phyloP scores from a whole-genome alignment of 306 rosid species.

The Gynostemma pentaphyllum region DNA sequence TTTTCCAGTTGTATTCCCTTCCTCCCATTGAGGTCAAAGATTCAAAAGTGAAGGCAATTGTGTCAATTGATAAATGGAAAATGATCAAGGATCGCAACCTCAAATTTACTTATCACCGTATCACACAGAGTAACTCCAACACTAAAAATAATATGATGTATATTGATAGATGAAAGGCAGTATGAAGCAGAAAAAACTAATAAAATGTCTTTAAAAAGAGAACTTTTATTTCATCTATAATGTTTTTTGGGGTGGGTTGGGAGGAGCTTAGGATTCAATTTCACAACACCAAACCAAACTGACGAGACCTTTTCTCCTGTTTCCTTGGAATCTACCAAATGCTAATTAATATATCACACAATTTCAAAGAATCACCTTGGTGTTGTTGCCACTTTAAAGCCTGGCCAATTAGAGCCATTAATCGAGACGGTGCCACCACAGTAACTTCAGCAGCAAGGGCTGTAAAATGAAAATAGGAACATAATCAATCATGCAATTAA shows the following conservation, averaged over 20 bases:
- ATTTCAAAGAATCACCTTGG: constrained; percentile 47
- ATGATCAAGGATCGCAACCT: no score
- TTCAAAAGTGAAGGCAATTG: no score
- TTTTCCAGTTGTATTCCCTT: no score
- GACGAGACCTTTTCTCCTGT: not conserved
- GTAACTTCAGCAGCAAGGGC: constrained; percentile 91
- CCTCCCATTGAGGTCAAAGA: no score
- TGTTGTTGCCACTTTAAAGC: constrained; percentile 99
- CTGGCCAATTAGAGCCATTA: constrained; percentile 96
- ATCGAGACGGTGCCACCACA: constrained; percentile 93
- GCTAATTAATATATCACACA: not conserved
- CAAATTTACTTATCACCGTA: no score
- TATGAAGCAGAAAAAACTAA: no score
- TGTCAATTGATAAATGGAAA: no score
- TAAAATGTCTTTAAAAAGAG: not conserved
- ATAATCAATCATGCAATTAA: constrained; percentile 1
- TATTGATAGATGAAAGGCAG: no score
- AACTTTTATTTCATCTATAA: not conserved
- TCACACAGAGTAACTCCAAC: no score
- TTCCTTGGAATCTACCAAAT: not conserved
- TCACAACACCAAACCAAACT: not conserved
- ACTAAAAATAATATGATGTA: no score
- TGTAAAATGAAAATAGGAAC: constrained; percentile 30
- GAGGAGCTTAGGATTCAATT: not conserved
- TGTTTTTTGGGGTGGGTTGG: not conserved